A percentile compares a stretch with the other conserved stretches of the same genome.
Evolutionary conservation across 2,329 filamentous ascomycete genomes (phyloP).

Genomic region (Diaporthe citrichinensis): DNA sequence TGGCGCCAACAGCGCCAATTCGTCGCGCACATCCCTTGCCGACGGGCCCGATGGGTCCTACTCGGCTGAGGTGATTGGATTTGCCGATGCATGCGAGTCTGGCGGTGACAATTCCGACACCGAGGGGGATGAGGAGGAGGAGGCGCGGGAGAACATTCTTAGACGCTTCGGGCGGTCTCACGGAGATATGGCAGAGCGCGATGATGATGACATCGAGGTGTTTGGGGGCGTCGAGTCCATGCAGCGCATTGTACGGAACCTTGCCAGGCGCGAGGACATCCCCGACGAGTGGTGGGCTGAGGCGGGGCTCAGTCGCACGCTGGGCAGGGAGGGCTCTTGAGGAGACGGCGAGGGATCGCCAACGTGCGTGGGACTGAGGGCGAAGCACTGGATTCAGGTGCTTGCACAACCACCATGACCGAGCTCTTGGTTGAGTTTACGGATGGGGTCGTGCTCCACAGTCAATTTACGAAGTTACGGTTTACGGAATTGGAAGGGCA

Average conservation of each 20-base stretch:
- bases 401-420: conserved; percentile 10
- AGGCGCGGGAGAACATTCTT: conserved; percentile 44
- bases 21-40: conserved; percentile 63
- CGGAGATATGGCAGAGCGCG: conserved; percentile 59
- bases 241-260: conserved; percentile 77
- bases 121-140: conserved; percentile 64
- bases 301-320: conserved; percentile 74
- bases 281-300: conserved; percentile 87
- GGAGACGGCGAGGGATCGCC: neutral
- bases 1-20: conserved; percentile 50
- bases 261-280: conserved; percentile 80
- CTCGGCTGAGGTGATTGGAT: conserved; percentile 34
- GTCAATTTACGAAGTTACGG: conserved; percentile 35
- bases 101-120: conserved; percentile 69
- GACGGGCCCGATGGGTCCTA: conserved; percentile 49
- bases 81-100: conserved; percentile 64
- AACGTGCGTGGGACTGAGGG: neutral
- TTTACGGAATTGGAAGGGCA: conserved; percentile 22
- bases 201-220: conserved; percentile 46
- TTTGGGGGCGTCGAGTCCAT: conserved; percentile 67
- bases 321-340: conserved; percentile 57
- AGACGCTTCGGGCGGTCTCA: conserved; percentile 51
- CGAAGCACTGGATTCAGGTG: neutral
- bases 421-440: conserved; percentile 29
- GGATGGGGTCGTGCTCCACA: conserved; percentile 10